Percentiles rank a stretch among this genome's conserved stretches.
These are phyloP conservation scores for Collybia sp. DNA, from an alignment of 768 basidiomycete genomes.

Conservation along the genomic window DNA sequence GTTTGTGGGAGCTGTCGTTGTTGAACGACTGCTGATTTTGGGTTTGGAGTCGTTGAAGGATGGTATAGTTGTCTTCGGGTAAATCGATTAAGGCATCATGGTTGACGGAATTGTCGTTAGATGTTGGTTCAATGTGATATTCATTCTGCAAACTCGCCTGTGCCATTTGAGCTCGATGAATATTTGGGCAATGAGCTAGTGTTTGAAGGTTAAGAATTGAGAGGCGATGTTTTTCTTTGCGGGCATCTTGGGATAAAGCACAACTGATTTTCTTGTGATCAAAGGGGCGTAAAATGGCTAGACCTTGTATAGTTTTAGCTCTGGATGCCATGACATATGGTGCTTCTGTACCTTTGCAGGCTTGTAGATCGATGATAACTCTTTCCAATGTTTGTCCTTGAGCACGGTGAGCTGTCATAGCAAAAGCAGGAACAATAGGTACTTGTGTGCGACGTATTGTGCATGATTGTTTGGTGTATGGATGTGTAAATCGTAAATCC, in stretches of 20 bases:
- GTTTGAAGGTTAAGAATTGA: too few species aligned
- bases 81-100: too few species aligned
- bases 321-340: constrained; percentile 30
- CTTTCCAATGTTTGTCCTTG: constrained; percentile 23
- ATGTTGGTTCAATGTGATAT: background rate
- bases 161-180: background rate
- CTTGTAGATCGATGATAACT: constrained; percentile 19
- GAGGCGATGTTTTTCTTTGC: background rate
- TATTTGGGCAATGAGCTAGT: background rate
- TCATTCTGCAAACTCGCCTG: background rate
- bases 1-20: too few species aligned
- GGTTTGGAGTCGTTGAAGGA: too few species aligned
- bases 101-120: too few species aligned
- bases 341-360: constrained; percentile 13
- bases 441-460: constrained; percentile 15
- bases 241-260: background rate
- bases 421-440: constrained; percentile 21
- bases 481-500: constrained; percentile 16
- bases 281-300: constrained; percentile 7
- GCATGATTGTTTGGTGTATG: background rate
- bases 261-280: background rate
- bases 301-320: constrained; percentile 8
- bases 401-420: constrained; percentile 22
- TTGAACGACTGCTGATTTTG: too few species aligned
- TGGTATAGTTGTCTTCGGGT: too few species aligned